Conservation (phyloP, 108 stramenopile genomes). For the Cyclostephanos invisitatus region DNA sequence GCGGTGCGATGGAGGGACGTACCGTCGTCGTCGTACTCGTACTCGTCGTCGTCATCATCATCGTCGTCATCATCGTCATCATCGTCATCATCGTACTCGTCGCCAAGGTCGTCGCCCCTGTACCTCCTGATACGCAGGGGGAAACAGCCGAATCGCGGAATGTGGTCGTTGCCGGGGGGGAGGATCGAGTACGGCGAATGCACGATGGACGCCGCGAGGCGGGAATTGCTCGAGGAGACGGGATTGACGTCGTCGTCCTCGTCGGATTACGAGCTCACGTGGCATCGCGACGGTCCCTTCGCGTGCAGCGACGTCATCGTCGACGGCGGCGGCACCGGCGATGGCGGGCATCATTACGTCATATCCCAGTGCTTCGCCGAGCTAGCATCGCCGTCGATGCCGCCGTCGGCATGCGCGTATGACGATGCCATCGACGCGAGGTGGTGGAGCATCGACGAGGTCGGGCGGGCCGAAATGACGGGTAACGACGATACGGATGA, state of each 20-base stretch:
- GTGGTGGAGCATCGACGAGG: constrained; percentile 43
- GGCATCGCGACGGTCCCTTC: constrained; percentile 48
- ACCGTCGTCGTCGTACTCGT: constrained; percentile 14
- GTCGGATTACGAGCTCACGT: constrained; percentile 26
- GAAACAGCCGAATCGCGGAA: constrained; percentile 65
- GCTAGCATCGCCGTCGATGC: constrained; percentile 8
- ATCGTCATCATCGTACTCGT: not conserved
- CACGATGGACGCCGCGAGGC: constrained; percentile 52
- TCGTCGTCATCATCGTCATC: not conserved
- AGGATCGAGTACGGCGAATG: constrained; percentile 67
- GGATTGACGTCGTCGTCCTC: constrained; percentile 21
- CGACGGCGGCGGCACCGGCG: not conserved
- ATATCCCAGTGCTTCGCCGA: constrained; percentile 53
- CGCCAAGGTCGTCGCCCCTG: constrained; percentile 3
- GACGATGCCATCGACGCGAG: constrained; percentile 53
- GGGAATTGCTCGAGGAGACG: constrained; percentile 72
- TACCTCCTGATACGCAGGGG: constrained; percentile 70
- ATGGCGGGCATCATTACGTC: constrained; percentile 32
- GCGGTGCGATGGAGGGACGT: constrained; percentile 47
- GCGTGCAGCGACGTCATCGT: constrained; percentile 36
- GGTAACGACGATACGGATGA: not conserved
- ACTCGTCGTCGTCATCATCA: not conserved
- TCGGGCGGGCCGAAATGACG: constrained; percentile 39
- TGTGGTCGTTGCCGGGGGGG: constrained; percentile 73
- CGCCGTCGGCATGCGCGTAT: constrained; percentile 31